These are phyloP conservation scores for Fusarium praegraminearum DNA, from an alignment of 2,329 filamentous ascomycete species.

Conservation along the genomic window DNA sequence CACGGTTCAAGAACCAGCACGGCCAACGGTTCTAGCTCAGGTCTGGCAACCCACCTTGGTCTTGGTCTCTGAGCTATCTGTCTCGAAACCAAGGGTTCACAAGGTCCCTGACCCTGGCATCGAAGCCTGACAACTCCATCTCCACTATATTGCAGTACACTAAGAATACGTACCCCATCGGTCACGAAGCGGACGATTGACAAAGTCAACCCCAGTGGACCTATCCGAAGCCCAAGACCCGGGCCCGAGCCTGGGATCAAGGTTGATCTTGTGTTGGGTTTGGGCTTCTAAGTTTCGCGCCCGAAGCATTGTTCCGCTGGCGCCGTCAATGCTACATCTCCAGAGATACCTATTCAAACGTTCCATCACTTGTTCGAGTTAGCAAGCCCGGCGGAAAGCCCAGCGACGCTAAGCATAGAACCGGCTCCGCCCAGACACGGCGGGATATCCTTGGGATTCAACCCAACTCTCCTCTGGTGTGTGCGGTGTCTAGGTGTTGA, in stretches of 20 bases:
- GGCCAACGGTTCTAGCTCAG: constrained; percentile 29
- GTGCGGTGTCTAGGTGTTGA: constrained; percentile 25
- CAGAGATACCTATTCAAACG: constrained; percentile 6
- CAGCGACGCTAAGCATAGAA: constrained; percentile 33
- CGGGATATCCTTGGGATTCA: constrained; percentile 31
- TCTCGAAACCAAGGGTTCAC: constrained; percentile 31
- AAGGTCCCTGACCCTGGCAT: constrained; percentile 35
- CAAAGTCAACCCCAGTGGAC: constrained; percentile 18
- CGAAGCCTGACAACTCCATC: constrained; percentile 27
- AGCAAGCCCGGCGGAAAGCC: constrained; percentile 30
- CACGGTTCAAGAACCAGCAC: constrained; percentile 39
- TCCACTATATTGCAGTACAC: constrained; percentile 16
- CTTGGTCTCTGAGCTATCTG: constrained; percentile 17
- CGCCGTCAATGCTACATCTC: constrained; percentile 26
- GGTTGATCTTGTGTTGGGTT: constrained; percentile 24
- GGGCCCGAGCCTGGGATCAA: constrained; percentile 20
- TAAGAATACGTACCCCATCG: constrained; percentile 3
- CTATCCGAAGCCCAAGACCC: constrained; percentile 34
- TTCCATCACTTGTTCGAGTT: constrained; percentile 26
- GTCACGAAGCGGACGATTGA: background rate
- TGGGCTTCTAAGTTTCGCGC: constrained; percentile 37
- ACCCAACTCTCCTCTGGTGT: constrained; percentile 16
- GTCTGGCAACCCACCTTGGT: constrained; percentile 23
- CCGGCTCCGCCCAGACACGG: constrained; percentile 30
- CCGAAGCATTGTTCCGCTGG: constrained; percentile 26